Conservation (phyloP, 441 rosid genomes). For the Erysimum pusillum region DNA sequence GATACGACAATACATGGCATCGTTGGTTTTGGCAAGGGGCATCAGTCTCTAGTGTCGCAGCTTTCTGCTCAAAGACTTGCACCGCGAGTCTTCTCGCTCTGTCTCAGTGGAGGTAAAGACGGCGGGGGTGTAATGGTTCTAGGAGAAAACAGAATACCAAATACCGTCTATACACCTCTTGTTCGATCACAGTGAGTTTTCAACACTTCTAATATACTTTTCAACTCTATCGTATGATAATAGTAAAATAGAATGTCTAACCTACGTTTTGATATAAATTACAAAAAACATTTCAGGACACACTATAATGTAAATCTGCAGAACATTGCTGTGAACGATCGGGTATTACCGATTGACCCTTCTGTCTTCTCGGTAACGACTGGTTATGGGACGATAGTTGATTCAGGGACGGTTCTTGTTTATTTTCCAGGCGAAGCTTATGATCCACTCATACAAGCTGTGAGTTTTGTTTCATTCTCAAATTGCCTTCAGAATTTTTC, state of each 20-base stretch:
- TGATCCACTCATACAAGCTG: constrained; percentile 63
- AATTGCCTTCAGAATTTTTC: too few species aligned
- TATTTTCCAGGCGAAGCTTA: constrained; percentile 75
- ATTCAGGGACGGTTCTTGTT: constrained; percentile 87
- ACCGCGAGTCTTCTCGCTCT: constrained; percentile 77
- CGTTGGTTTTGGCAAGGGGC: constrained; percentile 75
- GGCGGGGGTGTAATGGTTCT: constrained; percentile 73
- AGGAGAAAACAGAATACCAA: constrained; percentile 76
- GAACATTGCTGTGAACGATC: constrained; percentile 71
- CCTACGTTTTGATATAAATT: constrained; percentile 19
- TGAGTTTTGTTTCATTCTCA: too few species aligned
- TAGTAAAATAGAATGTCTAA: not conserved
- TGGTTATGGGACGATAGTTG: constrained; percentile 76
- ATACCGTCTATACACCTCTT: constrained; percentile 75
- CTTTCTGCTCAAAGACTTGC: constrained; percentile 67
- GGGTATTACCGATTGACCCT: constrained; percentile 59
- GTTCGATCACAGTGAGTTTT: constrained; percentile 68
- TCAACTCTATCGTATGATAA: not conserved
- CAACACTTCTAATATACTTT: not conserved
- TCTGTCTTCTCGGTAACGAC: constrained; percentile 59
- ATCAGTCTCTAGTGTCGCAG: constrained; percentile 74
- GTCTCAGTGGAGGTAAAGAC: constrained; percentile 74
- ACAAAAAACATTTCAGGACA: constrained; percentile 56
- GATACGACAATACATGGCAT: constrained; percentile 76
- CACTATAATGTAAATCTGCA: constrained; percentile 80